Conservation (phyloP, 805 yeast species). For the Wickerhamomyces hampshirensis region DNA sequence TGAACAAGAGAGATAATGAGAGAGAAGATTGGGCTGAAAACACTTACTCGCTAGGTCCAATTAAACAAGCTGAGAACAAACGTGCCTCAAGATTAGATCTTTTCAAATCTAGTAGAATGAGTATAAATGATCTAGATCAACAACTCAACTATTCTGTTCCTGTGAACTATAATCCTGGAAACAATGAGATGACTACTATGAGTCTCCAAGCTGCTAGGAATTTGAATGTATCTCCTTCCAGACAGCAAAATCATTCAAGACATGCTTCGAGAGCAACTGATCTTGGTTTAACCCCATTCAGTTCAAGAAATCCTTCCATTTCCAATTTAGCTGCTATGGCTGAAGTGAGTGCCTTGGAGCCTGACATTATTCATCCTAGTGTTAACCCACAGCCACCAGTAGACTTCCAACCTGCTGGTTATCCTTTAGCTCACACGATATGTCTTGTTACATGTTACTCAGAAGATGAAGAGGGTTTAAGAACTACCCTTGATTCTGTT, state of each 20-base stretch:
- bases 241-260: slow-evolving; percentile 13
- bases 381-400: slow-evolving; percentile 90
- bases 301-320: slow-evolving; percentile 22
- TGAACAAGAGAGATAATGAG: slow-evolving; percentile 58
- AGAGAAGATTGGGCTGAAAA: slow-evolving; percentile 87
- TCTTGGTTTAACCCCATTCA: slow-evolving; percentile 16
- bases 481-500: slow-evolving; percentile 86
- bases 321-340: slow-evolving; percentile 20
- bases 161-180: slow-evolving; percentile 16
- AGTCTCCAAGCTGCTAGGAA: slow-evolving; percentile 50
- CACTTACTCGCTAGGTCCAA: slow-evolving; percentile 44
- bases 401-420: slow-evolving; percentile 81
- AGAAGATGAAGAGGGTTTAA: slow-evolving; percentile 80
- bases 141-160: slow-evolving; percentile 8
- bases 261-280: slow-evolving; percentile 8
- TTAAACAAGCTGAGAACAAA: slow-evolving; percentile 29
- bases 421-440: slow-evolving; percentile 69
- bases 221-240: slow-evolving; percentile 4
- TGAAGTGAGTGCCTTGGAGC: slow-evolving; percentile 44
- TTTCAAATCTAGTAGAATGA: slow-evolving; percentile 33
- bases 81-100: slow-evolving; percentile 29
- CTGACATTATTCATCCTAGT: slow-evolving; percentile 64
- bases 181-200: slow-evolving; percentile 48
- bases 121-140: slow-evolving; percentile 18
- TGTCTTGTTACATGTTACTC: slow-evolving; percentile 91